Evolutionary conservation across 106 monocot genomes (phyloP).

Genomic region (Ottelia alismoides): DNA sequence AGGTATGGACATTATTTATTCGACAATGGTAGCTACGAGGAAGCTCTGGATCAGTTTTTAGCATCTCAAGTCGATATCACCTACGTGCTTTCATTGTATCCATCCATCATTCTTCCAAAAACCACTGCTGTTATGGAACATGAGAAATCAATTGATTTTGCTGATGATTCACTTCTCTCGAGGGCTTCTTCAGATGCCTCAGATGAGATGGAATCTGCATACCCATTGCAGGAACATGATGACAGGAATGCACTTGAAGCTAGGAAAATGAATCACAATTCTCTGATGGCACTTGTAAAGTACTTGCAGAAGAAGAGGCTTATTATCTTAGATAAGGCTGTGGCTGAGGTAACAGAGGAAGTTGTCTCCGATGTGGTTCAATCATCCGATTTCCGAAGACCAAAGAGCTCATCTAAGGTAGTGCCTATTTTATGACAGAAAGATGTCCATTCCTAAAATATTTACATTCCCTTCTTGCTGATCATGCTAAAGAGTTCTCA

Average conservation of each 20-base stretch:
- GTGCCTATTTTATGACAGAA: too few relatives aligned
- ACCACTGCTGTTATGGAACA: constrained; percentile 14
- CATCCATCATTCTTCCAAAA: constrained; percentile 75
- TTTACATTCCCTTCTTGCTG: too few relatives aligned
- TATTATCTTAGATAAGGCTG: constrained; percentile 80
- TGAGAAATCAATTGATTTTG: constrained; percentile 31
- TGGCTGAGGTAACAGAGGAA: constrained; percentile 90
- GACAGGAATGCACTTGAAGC: constrained; percentile 48
- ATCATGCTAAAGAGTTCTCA: too few relatives aligned
- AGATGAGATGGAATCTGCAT: constrained; percentile 61
- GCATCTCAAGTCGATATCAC: constrained; percentile 95
- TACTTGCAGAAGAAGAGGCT: constrained; percentile 86
- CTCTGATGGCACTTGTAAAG: constrained; percentile 73
- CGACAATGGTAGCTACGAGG: constrained; percentile 85
- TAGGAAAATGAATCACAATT: constrained; percentile 76
- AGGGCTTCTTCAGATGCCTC: constrained; percentile 70
- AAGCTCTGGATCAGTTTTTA: constrained; percentile 84
- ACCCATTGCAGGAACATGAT: constrained; percentile 37
- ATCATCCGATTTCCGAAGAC: constrained; percentile 33
- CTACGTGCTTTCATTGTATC: constrained; percentile 72
- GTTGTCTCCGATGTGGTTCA: constrained; percentile 85
- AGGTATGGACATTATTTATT: constrained; percentile 94
- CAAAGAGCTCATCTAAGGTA: constrained; percentile 66
- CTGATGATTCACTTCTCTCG: constrained; percentile 37
- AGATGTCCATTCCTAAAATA: too few relatives aligned